These are phyloP conservation scores for Pneumocystis jirovecii DNA, from an alignment of 1,139 yeast species.

Conservation along the genomic window DNA sequence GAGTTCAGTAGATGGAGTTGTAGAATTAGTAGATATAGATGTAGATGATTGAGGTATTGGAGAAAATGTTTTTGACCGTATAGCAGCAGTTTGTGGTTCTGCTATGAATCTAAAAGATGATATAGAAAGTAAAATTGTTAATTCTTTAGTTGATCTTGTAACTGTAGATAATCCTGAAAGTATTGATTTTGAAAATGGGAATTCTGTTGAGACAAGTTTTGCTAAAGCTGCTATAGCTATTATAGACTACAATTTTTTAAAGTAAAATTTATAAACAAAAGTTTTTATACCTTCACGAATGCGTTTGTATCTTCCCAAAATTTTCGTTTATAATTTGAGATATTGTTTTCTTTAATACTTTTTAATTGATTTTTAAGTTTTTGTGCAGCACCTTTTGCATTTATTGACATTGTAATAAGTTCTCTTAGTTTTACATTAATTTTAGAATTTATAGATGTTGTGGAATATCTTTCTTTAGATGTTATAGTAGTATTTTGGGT, in stretches of 20 bases:
- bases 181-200: conserved; percentile 10
- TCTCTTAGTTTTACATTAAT: conserved; percentile 60
- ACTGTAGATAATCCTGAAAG: conserved; percentile 13
- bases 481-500: conserved; percentile 52
- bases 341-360: conserved; percentile 33
- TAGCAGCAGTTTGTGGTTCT: not conserved
- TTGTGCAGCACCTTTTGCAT: conserved; percentile 68
- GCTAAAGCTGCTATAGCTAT: conserved; percentile 13
- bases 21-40: not conserved
- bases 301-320: conserved; percentile 81
- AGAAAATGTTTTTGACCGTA: not conserved
- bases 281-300: conserved; percentile 60
- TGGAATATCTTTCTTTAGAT: conserved; percentile 22
- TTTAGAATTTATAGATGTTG: conserved; percentile 15
- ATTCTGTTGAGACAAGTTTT: conserved; percentile 11
- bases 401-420: conserved; percentile 59
- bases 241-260: conserved; percentile 3
- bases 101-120: conserved; percentile 7
- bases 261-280: not conserved
- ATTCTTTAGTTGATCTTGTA: conserved; percentile 13
- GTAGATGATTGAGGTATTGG: not conserved
- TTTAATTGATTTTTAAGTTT: conserved; percentile 45
- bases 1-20: not conserved
- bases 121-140: conserved; percentile 13
- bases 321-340: conserved; percentile 40